Conservation (phyloP, 176 grass and related monocot genomes). For the Triticum monococcum region DNA sequence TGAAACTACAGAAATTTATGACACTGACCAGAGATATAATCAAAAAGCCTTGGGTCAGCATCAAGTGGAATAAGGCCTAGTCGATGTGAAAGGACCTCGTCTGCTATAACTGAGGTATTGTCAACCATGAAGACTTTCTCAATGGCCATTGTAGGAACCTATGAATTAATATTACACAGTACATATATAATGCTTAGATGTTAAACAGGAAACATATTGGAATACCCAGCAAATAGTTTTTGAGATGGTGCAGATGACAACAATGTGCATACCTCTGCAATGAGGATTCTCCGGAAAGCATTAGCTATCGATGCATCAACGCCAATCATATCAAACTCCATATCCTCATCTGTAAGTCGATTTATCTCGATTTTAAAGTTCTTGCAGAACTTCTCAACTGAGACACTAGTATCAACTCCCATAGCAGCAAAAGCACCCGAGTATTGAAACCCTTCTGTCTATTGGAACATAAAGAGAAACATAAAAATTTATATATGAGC, state of each 20-base stretch:
- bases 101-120: slow-evolving; percentile 90
- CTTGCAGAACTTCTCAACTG: slow-evolving; percentile 53
- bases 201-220: not conserved
- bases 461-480: slow-evolving; percentile 8
- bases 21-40: slow-evolving; percentile 68
- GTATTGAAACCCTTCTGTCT: slow-evolving; percentile 83
- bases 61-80: slow-evolving; percentile 84
- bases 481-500: not conserved
- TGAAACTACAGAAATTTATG: slow-evolving; percentile 19
- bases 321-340: slow-evolving; percentile 98
- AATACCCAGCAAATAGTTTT: slow-evolving; percentile 4
- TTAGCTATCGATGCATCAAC: slow-evolving; percentile 86
- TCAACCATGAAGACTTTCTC: slow-evolving; percentile 86
- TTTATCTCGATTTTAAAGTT: slow-evolving; percentile 69
- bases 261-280: slow-evolving; percentile 65
- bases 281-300: slow-evolving; percentile 87
- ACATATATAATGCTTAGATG: not conserved
- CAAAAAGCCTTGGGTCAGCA: slow-evolving; percentile 89
- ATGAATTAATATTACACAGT: not conserved
- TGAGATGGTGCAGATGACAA: not conserved
- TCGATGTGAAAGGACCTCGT: slow-evolving; percentile 88
- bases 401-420: slow-evolving; percentile 65
- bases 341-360: slow-evolving; percentile 73
- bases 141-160: slow-evolving; percentile 97
- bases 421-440: slow-evolving; percentile 62